A percentile compares a stretch with the other conserved stretches of the same genome.
Evolutionary conservation across 257 asterid genomes (phyloP).

Genomic region (Solanum etuberosum): DNA sequence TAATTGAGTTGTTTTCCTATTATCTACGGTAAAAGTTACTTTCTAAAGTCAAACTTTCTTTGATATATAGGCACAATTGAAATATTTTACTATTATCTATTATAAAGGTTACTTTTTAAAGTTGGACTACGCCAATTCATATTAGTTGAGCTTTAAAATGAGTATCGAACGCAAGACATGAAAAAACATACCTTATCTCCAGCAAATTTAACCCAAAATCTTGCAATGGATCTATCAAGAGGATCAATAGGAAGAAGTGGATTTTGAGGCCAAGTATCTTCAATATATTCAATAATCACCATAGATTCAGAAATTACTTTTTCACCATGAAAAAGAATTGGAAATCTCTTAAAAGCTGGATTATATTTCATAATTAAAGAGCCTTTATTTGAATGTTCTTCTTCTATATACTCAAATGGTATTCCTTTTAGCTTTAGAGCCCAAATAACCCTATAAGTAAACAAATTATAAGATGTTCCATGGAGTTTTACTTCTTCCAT

Average conservation of each 20-base stretch:
- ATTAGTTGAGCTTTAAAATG: neutral
- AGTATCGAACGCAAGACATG: neutral
- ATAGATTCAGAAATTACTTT: constrained; percentile 2
- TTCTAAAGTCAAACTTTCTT: neutral
- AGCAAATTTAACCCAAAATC: constrained; percentile 5
- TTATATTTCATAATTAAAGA: neutral
- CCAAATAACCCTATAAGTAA: constrained; percentile 1
- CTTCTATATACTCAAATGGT: constrained; percentile 1
- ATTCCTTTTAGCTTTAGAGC: constrained; percentile 2
- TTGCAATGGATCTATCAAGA: neutral
- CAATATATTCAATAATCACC: constrained; percentile 7
- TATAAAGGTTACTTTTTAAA: neutral
- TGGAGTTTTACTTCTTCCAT: neutral
- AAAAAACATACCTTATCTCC: neutral
- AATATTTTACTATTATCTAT: no score
- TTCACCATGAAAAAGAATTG: constrained; percentile 10
- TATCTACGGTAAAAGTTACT: no score
- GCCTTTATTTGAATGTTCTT: constrained; percentile 2
- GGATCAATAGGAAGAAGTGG: constrained; percentile 5
- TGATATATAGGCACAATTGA: neutral
- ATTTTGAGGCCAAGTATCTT: constrained; percentile 11
- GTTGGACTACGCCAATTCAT: neutral
- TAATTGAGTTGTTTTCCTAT: no score
- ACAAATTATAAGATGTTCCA: constrained; percentile 3
- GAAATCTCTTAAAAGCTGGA: constrained; percentile 6